phyloP scores from a whole-genome alignment of 2,329 filamentous ascomycete species.

The Microsporum canis region DNA sequence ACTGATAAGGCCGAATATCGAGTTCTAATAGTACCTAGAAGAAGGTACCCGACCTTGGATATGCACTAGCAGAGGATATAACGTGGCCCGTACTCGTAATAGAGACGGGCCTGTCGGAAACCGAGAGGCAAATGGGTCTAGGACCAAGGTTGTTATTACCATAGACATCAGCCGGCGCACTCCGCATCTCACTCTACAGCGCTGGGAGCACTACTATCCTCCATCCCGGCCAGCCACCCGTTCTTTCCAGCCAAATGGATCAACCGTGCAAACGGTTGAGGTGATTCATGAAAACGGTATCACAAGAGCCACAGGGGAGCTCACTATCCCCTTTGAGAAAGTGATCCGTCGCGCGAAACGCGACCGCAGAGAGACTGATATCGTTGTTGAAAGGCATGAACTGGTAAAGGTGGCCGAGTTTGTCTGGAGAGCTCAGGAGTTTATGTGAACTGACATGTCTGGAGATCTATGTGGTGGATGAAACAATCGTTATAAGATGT shows the following conservation, averaged over 20 bases:
- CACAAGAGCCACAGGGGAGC: background rate
- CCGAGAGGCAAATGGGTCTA: background rate
- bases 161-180: background rate
- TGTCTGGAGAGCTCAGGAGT: background rate
- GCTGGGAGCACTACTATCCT: background rate
- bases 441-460: background rate
- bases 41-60: background rate
- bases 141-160: background rate
- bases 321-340: slow-evolving; percentile 1
- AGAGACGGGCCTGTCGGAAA: background rate
- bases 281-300: background rate
- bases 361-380: background rate
- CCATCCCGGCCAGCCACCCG: background rate
- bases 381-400: background rate
- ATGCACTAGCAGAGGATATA: background rate
- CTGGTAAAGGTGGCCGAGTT: background rate
- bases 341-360: background rate
- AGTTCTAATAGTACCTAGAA: background rate
- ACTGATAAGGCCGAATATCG: background rate
- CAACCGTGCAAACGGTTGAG: background rate
- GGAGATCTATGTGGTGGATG: no score
- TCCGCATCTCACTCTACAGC: background rate
- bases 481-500: no score
- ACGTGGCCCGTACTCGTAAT: background rate
- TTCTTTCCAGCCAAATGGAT: background rate